Percentiles rank a stretch among this genome's conserved stretches.
Evolutionary conservation across 371 early-diverging fungal species (phyloP).

Genomic region (Basidiobolus heterosporus): DNA sequence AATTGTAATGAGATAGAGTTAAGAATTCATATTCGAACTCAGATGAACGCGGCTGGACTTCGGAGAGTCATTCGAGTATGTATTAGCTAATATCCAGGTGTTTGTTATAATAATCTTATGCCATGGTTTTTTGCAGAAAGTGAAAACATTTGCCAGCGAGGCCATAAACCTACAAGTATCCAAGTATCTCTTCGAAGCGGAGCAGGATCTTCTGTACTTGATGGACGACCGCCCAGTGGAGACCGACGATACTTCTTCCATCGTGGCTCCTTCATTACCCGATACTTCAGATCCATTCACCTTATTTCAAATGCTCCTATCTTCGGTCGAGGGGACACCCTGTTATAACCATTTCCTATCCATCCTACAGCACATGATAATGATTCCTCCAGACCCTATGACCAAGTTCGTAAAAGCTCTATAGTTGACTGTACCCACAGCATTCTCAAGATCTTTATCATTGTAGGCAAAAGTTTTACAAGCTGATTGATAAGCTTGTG

Average conservation of each 20-base stretch:
- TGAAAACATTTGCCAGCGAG: conserved; percentile 49
- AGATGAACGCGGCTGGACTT: conserved; percentile 55
- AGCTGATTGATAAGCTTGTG: conserved; percentile 56
- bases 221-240: conserved; percentile 21
- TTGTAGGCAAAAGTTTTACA: conserved; percentile 34
- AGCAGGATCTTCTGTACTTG: conserved; percentile 59
- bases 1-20: conserved; percentile 62
- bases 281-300: too few species aligned
- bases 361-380: conserved; percentile 53
- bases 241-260: too few species aligned
- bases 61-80: conserved; percentile 13
- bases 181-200: conserved; percentile 56
- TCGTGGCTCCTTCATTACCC: too few species aligned
- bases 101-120: too few species aligned
- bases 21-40: conserved; percentile 60
- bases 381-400: conserved; percentile 20
- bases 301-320: conserved; percentile 27
- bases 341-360: conserved; percentile 64
- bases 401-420: too few species aligned
- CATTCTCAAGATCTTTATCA: too few species aligned
- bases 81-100: too few species aligned
- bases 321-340: conserved; percentile 55
- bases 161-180: conserved; percentile 54
- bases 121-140: conserved; percentile 19
- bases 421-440: too few species aligned